Evolutionary conservation across 2,329 filamentous ascomycete species (phyloP).

Genomic region (Aquanectria penicillioides): DNA sequence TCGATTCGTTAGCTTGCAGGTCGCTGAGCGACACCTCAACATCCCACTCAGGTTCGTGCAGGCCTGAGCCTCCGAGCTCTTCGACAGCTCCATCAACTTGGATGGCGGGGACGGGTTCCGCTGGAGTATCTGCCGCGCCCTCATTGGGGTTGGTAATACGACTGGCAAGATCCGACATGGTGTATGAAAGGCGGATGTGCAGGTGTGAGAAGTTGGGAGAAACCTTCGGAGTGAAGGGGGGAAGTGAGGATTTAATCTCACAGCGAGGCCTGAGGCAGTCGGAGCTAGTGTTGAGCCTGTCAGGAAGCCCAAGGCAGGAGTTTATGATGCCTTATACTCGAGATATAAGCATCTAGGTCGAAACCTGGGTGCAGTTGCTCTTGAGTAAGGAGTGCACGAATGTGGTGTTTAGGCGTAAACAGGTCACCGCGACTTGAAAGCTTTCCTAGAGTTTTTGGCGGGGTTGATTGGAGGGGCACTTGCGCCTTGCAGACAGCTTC

Average conservation of each 20-base stretch:
- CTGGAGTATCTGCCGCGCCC: conserved; percentile 31
- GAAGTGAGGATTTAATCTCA: conserved; percentile 26
- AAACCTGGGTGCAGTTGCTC: background rate
- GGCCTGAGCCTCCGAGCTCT: conserved; percentile 58
- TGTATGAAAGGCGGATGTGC: conserved; percentile 19
- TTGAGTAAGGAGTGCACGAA: background rate
- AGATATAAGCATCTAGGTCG: background rate
- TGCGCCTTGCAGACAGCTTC: conserved; percentile 28
- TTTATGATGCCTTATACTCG: too few relatives aligned
- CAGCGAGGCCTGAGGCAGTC: conserved; percentile 22
- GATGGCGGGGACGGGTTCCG: conserved; percentile 39
- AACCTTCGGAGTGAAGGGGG: conserved; percentile 18
- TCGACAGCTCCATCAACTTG: conserved; percentile 51
- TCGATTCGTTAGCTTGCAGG: conserved; percentile 85
- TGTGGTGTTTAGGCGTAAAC: conserved; percentile 29
- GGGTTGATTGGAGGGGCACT: conserved; percentile 48
- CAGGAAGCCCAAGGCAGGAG: background rate
- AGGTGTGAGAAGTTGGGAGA: background rate
- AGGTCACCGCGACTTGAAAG: conserved; percentile 25
- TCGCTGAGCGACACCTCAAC: conserved; percentile 94
- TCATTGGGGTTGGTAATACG: conserved; percentile 59
- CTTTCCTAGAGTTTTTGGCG: conserved; percentile 43
- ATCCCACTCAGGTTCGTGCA: conserved; percentile 80
- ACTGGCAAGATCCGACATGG: conserved; percentile 62
- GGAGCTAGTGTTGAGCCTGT: conserved; percentile 16